Percentiles rank a stretch among this genome's conserved stretches.
Evolutionary conservation across 2,329 filamentous ascomycete species (phyloP).

Genomic region (Colletotrichum paranaense): DNA sequence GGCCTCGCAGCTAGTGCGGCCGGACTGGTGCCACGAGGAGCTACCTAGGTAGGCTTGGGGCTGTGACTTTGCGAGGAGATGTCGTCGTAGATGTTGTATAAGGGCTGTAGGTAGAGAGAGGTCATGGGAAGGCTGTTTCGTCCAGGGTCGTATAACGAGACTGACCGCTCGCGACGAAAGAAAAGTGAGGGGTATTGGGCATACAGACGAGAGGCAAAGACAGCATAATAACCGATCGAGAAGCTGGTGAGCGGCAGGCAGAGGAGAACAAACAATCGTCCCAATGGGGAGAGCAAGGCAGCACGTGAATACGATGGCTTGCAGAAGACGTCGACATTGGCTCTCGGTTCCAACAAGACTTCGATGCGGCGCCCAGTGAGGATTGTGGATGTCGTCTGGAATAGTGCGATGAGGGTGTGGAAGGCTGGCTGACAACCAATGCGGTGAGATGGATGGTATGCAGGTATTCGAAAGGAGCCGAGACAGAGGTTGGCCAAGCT

Average conservation of each 20-base stretch:
- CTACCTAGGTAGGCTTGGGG: not conserved
- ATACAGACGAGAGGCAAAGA: not conserved
- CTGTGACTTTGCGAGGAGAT: not conserved
- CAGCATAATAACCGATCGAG: conserved; percentile 29
- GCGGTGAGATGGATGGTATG: not conserved
- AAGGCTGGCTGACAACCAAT: not conserved
- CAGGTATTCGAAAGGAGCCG: not conserved
- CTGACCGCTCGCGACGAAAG: conserved; percentile 4
- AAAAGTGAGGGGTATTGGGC: conserved; percentile 27
- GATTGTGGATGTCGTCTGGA: not conserved
- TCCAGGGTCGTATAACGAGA: not conserved
- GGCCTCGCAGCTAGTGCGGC: not conserved
- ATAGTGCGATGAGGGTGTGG: not conserved
- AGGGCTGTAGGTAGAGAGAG: not conserved
- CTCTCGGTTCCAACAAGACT: not conserved
- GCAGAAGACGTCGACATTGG: conserved; percentile 9
- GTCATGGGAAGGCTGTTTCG: conserved; percentile 1
- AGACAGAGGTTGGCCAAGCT: not conserved
- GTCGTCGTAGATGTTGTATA: not conserved
- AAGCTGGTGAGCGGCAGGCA: conserved; percentile 4
- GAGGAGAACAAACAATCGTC: not conserved
- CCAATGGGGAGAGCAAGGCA: not conserved
- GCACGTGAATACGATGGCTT: not conserved
- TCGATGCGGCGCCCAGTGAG: conserved; percentile 3
- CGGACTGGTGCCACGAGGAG: not conserved